Evolutionary conservation across 805 yeast genomes (phyloP), one percentile per base, ranked within the genome.

Genomic region (Candida coquimbonensis): DNA sequence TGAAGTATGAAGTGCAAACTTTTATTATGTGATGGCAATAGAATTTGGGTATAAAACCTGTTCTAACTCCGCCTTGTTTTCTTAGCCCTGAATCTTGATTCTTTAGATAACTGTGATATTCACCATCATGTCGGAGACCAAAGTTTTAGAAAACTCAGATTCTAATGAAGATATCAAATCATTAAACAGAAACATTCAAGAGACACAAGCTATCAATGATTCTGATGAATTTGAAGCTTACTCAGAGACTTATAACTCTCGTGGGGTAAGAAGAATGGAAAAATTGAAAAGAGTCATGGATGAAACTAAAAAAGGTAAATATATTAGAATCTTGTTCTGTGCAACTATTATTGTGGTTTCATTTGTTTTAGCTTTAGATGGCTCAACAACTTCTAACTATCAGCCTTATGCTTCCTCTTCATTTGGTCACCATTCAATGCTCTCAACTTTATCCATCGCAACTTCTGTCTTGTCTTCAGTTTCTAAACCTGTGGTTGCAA

Each of bases 371-470:
- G 52, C 64, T 24, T 55, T 67, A 17, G 68, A 67, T 43, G 49
- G 57, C 21, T 46, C 59, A 8, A 65, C 71, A 25, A 63, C 68
- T 9, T 57, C 45, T 27, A 61, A 53, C 46, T 66, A 64, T 46
- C 51, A 57, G 11, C 73, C 74, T 14, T 65, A 59, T 45, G 75
- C 74, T 13, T 66, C 74, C 5, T 65, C 72, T n/a, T 53, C 62
- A 4, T 69, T 70, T 51, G 55, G 60, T 36, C 61, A 61, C 27
- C 73, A 68, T 48, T 66, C 75, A 2, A 57, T 70, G 57, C 48
- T 70, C n/a, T 59, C 74, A 1, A 67, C 71, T 12, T 55, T 68
- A 9, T 58, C 62, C 19, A 68, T 71, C 31, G 71, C 71, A 5
- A 65, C 65, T 21, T 59, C 65, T n/a, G 63, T 71, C 42, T 59